phyloP scores from a whole-genome alignment of 495 filamentous ascomycete genomes.

The Neurospora sp. region DNA sequence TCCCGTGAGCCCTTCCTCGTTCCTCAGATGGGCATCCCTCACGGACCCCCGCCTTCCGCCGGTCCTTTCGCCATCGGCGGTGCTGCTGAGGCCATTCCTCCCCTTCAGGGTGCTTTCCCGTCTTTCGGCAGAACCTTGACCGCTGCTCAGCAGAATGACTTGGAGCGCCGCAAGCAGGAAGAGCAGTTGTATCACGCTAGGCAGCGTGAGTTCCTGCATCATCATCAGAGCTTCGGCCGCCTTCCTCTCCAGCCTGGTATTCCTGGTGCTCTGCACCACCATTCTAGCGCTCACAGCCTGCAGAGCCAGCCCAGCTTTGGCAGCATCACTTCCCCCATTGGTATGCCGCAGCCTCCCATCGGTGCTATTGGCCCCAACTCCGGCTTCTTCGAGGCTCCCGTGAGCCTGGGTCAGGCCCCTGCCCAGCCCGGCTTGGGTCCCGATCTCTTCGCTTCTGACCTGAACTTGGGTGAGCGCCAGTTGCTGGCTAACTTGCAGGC shows the following conservation, averaged over 20 bases:
- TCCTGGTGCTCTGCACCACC: constrained; percentile 70
- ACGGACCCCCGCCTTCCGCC: constrained; percentile 52
- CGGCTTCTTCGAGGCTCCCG: constrained; percentile 61
- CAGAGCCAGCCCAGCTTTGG: constrained; percentile 94
- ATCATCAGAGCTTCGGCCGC: constrained; percentile 44
- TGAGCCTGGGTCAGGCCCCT: constrained; percentile 13
- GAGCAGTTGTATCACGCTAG: constrained; percentile 94
- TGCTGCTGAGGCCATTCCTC: constrained; percentile 67
- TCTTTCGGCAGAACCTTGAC: constrained; percentile 97
- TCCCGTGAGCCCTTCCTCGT: constrained; percentile 95
- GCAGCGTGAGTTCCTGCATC: constrained; percentile 69
- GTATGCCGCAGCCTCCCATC: constrained; percentile 62
- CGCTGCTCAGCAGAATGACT: constrained; percentile 92
- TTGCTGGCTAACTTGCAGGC: constrained; percentile 30
- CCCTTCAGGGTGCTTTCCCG: constrained; percentile 90
- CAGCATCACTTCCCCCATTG: constrained; percentile 78
- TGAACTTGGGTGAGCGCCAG: constrained; percentile 30
- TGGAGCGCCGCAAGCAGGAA: constrained; percentile 93
- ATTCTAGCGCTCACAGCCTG: constrained; percentile 86
- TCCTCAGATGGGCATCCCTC: constrained; percentile 87
- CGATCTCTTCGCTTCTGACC: constrained; percentile 42
- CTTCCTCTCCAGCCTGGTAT: constrained; percentile 61
- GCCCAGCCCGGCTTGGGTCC: constrained; percentile 11
- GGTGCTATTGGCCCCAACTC: constrained; percentile 39
- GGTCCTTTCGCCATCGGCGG: constrained; percentile 37